Evolutionary conservation across 768 basidiomycete species (phyloP).

Genomic region (Candolleomyces eurysporus): DNA sequence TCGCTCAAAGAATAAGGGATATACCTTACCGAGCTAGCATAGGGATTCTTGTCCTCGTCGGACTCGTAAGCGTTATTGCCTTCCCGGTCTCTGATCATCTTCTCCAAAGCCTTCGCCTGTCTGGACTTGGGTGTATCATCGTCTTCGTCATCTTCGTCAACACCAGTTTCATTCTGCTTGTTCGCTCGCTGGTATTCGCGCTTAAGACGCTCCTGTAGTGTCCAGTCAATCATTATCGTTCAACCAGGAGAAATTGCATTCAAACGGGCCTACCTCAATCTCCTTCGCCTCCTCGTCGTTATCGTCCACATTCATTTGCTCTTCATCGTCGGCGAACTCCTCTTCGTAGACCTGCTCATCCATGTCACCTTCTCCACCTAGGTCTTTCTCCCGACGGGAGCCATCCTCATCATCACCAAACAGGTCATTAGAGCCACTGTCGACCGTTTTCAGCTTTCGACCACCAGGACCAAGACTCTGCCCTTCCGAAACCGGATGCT

Average conservation of each 20-base stretch:
- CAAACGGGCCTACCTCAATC: constrained; percentile 53
- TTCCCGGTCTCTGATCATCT: constrained; percentile 80
- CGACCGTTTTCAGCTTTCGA: constrained; percentile 62
- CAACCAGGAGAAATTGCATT: not conserved
- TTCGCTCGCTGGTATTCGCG: constrained; percentile 79
- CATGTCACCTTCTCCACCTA: constrained; percentile 74
- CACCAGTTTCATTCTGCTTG: constrained; percentile 63
- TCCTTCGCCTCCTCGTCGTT: constrained; percentile 87
- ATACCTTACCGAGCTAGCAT: constrained; percentile 66
- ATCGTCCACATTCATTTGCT: constrained; percentile 58
- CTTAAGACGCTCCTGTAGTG: constrained; percentile 72
- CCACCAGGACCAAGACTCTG: constrained; percentile 72
- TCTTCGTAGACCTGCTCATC: constrained; percentile 85
- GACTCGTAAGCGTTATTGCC: constrained; percentile 81
- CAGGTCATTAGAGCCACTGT: constrained; percentile 58
- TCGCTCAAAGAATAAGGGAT: not conserved
- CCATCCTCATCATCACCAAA: constrained; percentile 71
- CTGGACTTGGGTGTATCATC: constrained; percentile 37
- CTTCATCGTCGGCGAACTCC: constrained; percentile 86
- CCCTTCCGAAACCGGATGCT: constrained; percentile 33
- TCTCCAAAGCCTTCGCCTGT: constrained; percentile 79
- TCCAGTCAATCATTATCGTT: constrained; percentile 9
- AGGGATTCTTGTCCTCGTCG: constrained; percentile 83
- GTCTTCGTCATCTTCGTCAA: constrained; percentile 79
- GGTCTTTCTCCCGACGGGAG: constrained; percentile 52